Evolutionary conservation across 768 basidiomycete species (phyloP).

Genomic region (Boletales sp.): DNA sequence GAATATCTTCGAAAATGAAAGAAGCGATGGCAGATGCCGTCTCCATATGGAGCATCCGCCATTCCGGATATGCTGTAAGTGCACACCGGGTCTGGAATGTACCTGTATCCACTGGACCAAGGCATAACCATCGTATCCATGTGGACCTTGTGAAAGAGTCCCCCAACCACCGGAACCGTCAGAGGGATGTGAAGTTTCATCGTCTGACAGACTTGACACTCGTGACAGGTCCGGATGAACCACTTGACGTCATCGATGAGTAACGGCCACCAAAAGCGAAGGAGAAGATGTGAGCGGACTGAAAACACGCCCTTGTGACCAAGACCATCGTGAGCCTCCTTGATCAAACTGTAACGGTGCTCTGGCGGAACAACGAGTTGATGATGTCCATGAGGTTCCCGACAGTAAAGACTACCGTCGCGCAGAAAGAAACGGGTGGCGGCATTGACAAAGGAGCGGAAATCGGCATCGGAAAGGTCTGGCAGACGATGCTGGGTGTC

Average conservation of each 20-base stretch:
- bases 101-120: too few species aligned
- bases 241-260: slow-evolving; percentile 18
- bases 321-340: too few species aligned
- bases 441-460: neutral
- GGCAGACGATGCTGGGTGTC: too few species aligned
- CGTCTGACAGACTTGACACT: slow-evolving; percentile 25
- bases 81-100: slow-evolving; percentile 12
- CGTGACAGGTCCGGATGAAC: slow-evolving; percentile 34
- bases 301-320: neutral
- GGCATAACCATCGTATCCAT: slow-evolving; percentile 6
- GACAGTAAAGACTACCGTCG: neutral
- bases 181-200: slow-evolving; percentile 21
- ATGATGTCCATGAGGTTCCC: neutral
- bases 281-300: neutral
- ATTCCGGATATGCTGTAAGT: slow-evolving; percentile 17
- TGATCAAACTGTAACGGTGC: neutral
- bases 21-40: neutral
- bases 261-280: neutral
- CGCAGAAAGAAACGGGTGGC: neutral
- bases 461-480: neutral
- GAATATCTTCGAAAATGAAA: slow-evolving; percentile 21
- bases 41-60: slow-evolving; percentile 27
- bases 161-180: neutral
- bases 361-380: neutral
- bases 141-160: slow-evolving; percentile 12